Conservation (phyloP, 2,329 filamentous ascomycete genomes). For the Beauveria varroae region DNA sequence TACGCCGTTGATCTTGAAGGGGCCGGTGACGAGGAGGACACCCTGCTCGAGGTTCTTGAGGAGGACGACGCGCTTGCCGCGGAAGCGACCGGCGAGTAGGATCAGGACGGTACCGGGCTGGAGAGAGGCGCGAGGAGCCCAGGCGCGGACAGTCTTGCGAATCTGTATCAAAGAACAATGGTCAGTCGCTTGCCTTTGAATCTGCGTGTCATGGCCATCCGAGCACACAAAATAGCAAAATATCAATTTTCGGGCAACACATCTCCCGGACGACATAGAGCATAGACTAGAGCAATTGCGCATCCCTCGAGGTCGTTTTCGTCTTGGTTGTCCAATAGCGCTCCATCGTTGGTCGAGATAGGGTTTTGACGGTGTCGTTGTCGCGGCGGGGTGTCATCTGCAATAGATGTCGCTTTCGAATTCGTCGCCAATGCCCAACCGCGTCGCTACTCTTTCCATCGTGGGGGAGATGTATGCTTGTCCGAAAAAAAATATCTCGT, state of each 20-base stretch:
- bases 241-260: conserved; percentile 6
- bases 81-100: conserved; percentile 98
- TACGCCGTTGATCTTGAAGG: conserved; percentile 99
- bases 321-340: not conserved
- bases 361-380: not conserved
- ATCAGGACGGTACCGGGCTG: conserved; percentile 95
- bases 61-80: conserved; percentile 98
- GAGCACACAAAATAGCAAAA: conserved; percentile 9
- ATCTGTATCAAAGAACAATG: conserved; percentile 47
- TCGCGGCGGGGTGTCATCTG: not conserved
- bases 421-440: conserved; percentile 6
- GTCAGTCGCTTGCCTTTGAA: not conserved
- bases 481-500: not conserved
- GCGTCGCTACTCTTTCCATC: conserved; percentile 3
- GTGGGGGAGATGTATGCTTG: not conserved
- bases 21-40: conserved; percentile 96
- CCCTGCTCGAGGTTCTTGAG: conserved; percentile 96
- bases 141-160: conserved; percentile 87
- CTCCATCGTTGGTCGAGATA: not conserved
- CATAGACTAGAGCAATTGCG: not conserved
- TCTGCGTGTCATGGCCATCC: not conserved
- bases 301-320: not conserved
- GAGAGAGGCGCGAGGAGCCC: conserved; percentile 81
- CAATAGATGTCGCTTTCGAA: not conserved
- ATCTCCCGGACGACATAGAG: not conserved